phyloP scores from a whole-genome alignment of 495 filamentous ascomycete species.

The Amniculicola lignicola region DNA sequence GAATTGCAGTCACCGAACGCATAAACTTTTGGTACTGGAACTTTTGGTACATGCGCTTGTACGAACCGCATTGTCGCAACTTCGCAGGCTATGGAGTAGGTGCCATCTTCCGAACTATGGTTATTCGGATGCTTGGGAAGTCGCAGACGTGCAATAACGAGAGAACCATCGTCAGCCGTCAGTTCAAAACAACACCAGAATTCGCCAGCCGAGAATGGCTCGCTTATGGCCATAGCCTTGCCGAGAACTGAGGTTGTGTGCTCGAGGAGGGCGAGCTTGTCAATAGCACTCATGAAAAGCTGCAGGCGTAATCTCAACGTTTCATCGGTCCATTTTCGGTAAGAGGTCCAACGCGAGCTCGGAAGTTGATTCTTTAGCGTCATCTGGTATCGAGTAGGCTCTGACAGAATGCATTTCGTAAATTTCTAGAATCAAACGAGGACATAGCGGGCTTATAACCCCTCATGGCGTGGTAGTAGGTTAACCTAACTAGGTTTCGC shows the following conservation, averaged over 20 bases:
- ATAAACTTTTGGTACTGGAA: constrained; percentile 24
- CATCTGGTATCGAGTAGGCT: neutral
- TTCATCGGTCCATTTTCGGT: constrained; percentile 36
- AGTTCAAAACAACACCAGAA: constrained; percentile 40
- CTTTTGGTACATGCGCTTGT: constrained; percentile 1
- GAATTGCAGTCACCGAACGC: constrained; percentile 32
- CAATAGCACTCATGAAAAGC: constrained; percentile 28
- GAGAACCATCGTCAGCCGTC: constrained; percentile 22
- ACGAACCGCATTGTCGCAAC: constrained; percentile 36
- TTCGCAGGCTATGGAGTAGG: constrained; percentile 35
- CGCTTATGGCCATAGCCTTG: constrained; percentile 28
- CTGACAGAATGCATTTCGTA: neutral
- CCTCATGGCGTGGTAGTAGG: no score
- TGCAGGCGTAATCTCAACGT: constrained; percentile 36
- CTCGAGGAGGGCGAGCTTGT: constrained; percentile 29
- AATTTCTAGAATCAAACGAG: neutral
- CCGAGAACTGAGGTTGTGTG: constrained; percentile 29
- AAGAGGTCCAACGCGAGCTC: constrained; percentile 36
- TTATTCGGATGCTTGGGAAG: constrained; percentile 34
- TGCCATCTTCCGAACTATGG: constrained; percentile 24
- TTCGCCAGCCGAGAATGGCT: constrained; percentile 40
- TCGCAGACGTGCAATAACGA: constrained; percentile 31
- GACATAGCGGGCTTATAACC: neutral
- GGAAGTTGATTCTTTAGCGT: constrained; percentile 12
- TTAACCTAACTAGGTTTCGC: no score